phyloP scores from a whole-genome alignment of 2,329 filamentous ascomycete genomes.

The Apiospora phragmitis region DNA sequence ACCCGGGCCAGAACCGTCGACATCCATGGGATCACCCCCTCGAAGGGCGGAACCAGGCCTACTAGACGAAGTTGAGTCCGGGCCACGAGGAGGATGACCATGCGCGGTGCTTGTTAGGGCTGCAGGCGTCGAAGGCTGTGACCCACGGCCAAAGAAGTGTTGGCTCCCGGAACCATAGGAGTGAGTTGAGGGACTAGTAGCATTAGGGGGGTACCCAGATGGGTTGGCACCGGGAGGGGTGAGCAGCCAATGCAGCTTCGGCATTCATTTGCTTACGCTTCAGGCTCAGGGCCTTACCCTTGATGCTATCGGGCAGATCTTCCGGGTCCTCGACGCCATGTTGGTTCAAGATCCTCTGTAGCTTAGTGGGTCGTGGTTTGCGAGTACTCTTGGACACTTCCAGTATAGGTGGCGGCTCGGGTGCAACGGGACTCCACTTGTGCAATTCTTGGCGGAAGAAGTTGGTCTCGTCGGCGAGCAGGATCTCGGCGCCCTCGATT shows the following conservation, averaged over 20 bases:
- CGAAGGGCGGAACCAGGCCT: conserved; percentile 32
- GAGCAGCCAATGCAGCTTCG: conserved; percentile 47
- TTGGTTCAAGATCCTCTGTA: conserved; percentile 90
- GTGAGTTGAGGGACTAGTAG: conserved; percentile 35
- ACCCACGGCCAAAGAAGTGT: conserved; percentile 35
- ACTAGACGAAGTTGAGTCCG: conserved; percentile 35
- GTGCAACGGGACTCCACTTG: conserved; percentile 89
- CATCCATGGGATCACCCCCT: conserved; percentile 38
- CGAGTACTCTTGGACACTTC: conserved; percentile 88
- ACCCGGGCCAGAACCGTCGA: conserved; percentile 32
- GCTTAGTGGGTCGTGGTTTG: conserved; percentile 93
- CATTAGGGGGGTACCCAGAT: conserved; percentile 20
- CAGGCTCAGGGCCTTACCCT: conserved; percentile 72
- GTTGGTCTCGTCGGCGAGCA: conserved; percentile 92
- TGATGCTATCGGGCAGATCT: conserved; percentile 80
- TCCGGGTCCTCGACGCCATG: conserved; percentile 89
- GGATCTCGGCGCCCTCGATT: conserved; percentile 93
- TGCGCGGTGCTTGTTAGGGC: conserved; percentile 35
- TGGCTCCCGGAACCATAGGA: conserved; percentile 33
- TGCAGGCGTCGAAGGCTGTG: conserved; percentile 37
- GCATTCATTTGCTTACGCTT: conserved; percentile 71
- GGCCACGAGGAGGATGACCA: conserved; percentile 33
- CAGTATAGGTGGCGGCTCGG: conserved; percentile 79
- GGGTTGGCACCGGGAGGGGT: conserved; percentile 6
- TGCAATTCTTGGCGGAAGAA: conserved; percentile 95